These are phyloP conservation scores for Vachellia collinsii DNA, from an alignment of 306 rosid genomes.

Conservation along the genomic window DNA sequence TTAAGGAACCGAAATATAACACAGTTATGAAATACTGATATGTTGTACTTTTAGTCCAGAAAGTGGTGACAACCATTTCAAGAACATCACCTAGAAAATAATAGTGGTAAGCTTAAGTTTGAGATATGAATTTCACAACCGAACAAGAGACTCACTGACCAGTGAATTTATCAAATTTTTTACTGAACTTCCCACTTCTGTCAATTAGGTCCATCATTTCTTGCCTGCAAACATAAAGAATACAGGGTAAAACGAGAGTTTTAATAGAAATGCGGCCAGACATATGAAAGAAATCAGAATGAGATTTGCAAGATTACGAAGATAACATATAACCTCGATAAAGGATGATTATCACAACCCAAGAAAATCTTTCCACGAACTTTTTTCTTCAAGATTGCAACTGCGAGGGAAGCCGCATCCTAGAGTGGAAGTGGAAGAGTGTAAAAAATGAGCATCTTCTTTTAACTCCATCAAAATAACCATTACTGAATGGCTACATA, in stretches of 20 bases:
- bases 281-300: neutral
- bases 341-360: conserved; percentile 92
- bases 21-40: neutral
- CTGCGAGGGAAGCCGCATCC: conserved; percentile 92
- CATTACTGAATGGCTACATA: conserved; percentile 6
- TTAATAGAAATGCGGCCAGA: conserved; percentile 3
- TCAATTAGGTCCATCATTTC: conserved; percentile 85
- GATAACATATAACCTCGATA: conserved; percentile 67
- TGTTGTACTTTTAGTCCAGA: neutral
- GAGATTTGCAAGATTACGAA: conserved; percentile 16
- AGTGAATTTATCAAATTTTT: conserved; percentile 71
- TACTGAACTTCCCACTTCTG: conserved; percentile 77
- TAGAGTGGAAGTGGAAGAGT: conserved; percentile 40
- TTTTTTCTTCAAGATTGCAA: conserved; percentile 81
- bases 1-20: neutral
- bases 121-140: neutral
- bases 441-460: conserved; percentile 33
- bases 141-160: conserved; percentile 55
- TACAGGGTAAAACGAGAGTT: conserved; percentile 14
- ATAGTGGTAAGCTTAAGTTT: neutral
- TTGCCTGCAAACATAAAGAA: conserved; percentile 64
- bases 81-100: neutral
- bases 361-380: conserved; percentile 63
- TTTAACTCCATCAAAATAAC: conserved; percentile 25
- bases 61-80: neutral